phyloP scores from a whole-genome alignment of 2,329 filamentous ascomycete species.

The Curvularia verruculosa region DNA sequence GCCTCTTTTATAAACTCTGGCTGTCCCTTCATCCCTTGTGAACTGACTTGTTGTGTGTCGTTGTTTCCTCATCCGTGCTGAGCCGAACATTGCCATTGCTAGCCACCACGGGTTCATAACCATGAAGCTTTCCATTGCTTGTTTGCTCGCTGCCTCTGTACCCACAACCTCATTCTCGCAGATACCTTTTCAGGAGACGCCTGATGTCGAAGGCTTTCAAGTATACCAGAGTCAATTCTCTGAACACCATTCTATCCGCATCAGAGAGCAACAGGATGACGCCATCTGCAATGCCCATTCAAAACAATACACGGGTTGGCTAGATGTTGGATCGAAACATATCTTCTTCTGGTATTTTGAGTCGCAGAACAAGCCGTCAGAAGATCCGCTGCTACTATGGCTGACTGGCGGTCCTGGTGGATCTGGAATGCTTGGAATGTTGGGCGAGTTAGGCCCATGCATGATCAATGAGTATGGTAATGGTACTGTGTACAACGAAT shows the following conservation, averaged over 20 bases:
- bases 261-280: conserved; percentile 43
- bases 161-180: conserved; percentile 29
- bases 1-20: neutral
- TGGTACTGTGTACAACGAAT: conserved; percentile 48
- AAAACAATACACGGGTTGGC: conserved; percentile 46
- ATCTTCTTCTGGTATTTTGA: conserved; percentile 57
- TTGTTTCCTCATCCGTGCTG: neutral
- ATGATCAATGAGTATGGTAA: conserved; percentile 49
- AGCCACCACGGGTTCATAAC: conserved; percentile 5
- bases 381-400: conserved; percentile 50
- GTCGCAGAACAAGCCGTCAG: conserved; percentile 45
- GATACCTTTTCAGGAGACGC: conserved; percentile 38
- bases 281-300: conserved; percentile 44
- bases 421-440: conserved; percentile 46
- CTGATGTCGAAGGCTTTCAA: conserved; percentile 38
- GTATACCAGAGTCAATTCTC: conserved; percentile 42
- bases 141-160: conserved; percentile 15
- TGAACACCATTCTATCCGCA: conserved; percentile 42
- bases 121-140: conserved; percentile 26
- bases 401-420: conserved; percentile 51
- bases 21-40: neutral
- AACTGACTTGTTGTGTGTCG: neutral
- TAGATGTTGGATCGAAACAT: conserved; percentile 50
- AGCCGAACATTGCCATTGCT: neutral
- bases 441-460: conserved; percentile 49